Evolutionary conservation across 2,329 filamentous ascomycete species (phyloP).

Genomic region (Acrocalymma vagum): DNA sequence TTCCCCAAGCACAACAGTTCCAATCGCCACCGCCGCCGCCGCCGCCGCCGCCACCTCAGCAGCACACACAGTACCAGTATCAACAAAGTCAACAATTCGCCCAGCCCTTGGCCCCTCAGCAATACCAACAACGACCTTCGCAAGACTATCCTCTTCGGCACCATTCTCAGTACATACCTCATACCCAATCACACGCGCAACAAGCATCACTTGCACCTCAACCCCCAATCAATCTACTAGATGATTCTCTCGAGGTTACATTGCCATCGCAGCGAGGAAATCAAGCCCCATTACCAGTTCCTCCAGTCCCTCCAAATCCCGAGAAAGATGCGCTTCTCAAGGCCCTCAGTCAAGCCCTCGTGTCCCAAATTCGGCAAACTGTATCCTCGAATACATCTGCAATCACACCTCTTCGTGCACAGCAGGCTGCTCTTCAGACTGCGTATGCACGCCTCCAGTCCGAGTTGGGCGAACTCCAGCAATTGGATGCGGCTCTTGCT

Average conservation of each 20-base stretch:
- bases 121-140: constrained; percentile 22
- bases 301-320: constrained; percentile 92
- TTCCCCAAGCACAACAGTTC: constrained; percentile 24
- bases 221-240: constrained; percentile 63
- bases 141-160: constrained; percentile 26
- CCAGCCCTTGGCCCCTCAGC: too few relatives aligned
- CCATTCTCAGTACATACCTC: constrained; percentile 24
- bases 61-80: too few relatives aligned
- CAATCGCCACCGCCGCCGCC: constrained; percentile 17
- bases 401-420: constrained; percentile 78
- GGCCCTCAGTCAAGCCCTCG: constrained; percentile 76
- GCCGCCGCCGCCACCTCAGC: constrained; percentile 18
- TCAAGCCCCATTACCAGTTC: constrained; percentile 67
- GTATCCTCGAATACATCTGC: constrained; percentile 77
- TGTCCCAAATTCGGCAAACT: constrained; percentile 72
- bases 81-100: too few relatives aligned
- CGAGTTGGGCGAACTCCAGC: constrained; percentile 76
- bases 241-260: constrained; percentile 68
- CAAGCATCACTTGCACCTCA: constrained; percentile 23
- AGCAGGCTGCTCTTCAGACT: constrained; percentile 77
- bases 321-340: constrained; percentile 89
- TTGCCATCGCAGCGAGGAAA: constrained; percentile 59
- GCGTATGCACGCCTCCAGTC: constrained; percentile 75
- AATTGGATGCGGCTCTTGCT: constrained; percentile 74
- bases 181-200: constrained; percentile 44